Evolutionary conservation across 2,329 filamentous ascomycete species (phyloP).

Genomic region (Coleophoma eucalyptorum): DNA sequence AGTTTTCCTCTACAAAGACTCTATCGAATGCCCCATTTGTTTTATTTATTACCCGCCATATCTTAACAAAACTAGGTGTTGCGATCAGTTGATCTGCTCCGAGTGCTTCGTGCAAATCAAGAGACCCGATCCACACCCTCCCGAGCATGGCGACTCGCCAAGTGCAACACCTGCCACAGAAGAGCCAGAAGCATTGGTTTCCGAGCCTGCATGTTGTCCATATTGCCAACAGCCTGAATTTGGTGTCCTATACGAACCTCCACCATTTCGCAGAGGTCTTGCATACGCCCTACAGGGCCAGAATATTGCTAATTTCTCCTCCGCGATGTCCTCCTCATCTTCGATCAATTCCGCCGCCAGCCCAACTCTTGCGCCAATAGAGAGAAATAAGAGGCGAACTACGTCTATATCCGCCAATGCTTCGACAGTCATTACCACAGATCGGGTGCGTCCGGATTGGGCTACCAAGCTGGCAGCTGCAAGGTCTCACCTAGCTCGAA

Average conservation of each 20-base stretch:
- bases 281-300: slow-evolving; percentile 55
- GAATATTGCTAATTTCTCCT: slow-evolving; percentile 48
- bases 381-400: slow-evolving; percentile 47
- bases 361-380: slow-evolving; percentile 14
- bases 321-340: slow-evolving; percentile 83
- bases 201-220: slow-evolving; percentile 86
- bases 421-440: slow-evolving; percentile 85
- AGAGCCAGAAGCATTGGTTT: slow-evolving; percentile 68
- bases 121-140: slow-evolving; percentile 83
- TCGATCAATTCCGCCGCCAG: slow-evolving; percentile 62
- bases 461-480: slow-evolving; percentile 82
- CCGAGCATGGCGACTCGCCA: slow-evolving; percentile 57
- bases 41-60: slow-evolving; percentile 95
- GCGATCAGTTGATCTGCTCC: slow-evolving; percentile 93
- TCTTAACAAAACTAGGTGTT: slow-evolving; percentile 90
- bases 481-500: slow-evolving; percentile 76
- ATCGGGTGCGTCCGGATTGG: slow-evolving; percentile 92
- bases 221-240: slow-evolving; percentile 96
- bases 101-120: slow-evolving; percentile 99
- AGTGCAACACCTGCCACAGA: slow-evolving; percentile 26
- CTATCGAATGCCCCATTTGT: slow-evolving; percentile 90
- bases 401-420: slow-evolving; percentile 77
- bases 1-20: slow-evolving; percentile 89
- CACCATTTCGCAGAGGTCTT: slow-evolving; percentile 82
- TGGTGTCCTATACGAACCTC: slow-evolving; percentile 90